phyloP scores from a whole-genome alignment of 2,329 filamentous ascomycete species.

The Trichoderma sp. region DNA sequence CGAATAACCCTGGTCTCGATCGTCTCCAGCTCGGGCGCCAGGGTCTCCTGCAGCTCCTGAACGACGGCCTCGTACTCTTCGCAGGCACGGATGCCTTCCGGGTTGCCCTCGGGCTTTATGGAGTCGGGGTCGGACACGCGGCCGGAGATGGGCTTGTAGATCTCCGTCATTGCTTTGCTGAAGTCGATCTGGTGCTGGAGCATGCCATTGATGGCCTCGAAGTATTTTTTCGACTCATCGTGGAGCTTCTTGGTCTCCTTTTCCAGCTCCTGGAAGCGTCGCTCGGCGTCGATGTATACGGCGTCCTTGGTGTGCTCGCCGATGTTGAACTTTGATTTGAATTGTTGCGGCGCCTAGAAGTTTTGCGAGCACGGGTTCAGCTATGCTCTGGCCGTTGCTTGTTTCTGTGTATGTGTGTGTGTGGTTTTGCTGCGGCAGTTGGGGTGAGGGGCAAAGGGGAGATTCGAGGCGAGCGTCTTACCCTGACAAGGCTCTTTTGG shows the following conservation, averaged over 20 bases:
- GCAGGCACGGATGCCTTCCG: constrained; percentile 90
- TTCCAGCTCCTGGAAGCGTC: constrained; percentile 91
- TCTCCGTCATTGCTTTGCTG: constrained; percentile 90
- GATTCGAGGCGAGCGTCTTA: constrained; percentile 48
- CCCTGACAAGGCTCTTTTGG: constrained; percentile 83
- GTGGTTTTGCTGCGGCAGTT: constrained; percentile 25
- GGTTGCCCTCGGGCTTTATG: constrained; percentile 78
- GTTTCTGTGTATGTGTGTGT: constrained; percentile 28
- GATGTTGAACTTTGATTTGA: constrained; percentile 92
- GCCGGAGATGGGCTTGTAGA: constrained; percentile 98
- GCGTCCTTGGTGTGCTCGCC: constrained; percentile 94
- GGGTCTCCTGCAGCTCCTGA: constrained; percentile 81
- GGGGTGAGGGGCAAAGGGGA: constrained; percentile 40
- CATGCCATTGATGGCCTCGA: constrained; percentile 98
- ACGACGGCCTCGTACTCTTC: constrained; percentile 95
- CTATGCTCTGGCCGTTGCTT: background rate
- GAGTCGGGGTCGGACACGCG: constrained; percentile 91
- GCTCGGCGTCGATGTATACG: constrained; percentile 91
- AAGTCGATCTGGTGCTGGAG: constrained; percentile 97
- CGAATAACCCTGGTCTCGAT: constrained; percentile 90
- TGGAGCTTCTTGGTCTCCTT: constrained; percentile 95
- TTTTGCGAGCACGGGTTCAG: background rate
- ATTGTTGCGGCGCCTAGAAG: constrained; percentile 77
- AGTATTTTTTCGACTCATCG: constrained; percentile 97
- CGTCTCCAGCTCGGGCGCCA: constrained; percentile 94